Base-by-base conservation (phyloP, 192 early-diverging fungal genomes). In the Coemansia furcata region DNA sequence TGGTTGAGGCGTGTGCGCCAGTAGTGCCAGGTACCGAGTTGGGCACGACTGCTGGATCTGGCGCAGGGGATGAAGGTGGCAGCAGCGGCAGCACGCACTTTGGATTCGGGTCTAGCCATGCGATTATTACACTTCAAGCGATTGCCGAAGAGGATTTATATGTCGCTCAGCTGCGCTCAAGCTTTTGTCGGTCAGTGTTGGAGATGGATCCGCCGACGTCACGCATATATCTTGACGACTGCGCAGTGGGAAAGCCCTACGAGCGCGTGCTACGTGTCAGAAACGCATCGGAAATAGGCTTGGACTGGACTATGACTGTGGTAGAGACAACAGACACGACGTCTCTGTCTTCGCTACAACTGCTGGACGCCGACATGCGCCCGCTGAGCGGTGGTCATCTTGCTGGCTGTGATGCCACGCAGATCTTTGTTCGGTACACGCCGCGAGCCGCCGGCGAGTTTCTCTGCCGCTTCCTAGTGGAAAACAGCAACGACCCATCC, bases 221-320 rank as follows among this genome's bases (percentile, higher is more conserved):
- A 40, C 96, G 97, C 21, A 86, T 99, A 26, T 89, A 88, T 60
- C 94, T 99, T 76, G 94, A 99, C 63, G 95, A 97, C 71, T 99
- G 96, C 69, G 90, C 97, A 8, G 84, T 88, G 21, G 95, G 95
- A 15, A 89, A 88, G 29, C 89, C 89, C 11, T 98, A 96, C 67
- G 92, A 94, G 80, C 92, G 93, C 50, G 91, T 94, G 69, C 93
- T 99, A 69, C 90, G 90, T 0, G 87, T 99, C 21, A 88, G 87
- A 80, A 98, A 96, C 72, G 85, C 89, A 23, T 95, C 94, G 17
- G 94, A 93, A 64, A 94, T 98, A 62, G 92, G 91, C 35, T 82
- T 99, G 7, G 94, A 92, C 64, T 99, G 95, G 95, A 71, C 87
- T 1, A 76, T 69, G 67, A 67, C 73, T 0, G 76, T 76, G 8